Evolutionary conservation across 2,329 filamentous ascomycete genomes (phyloP), one percentile per base, ranked within the genome.

Genomic region (Neopestalotiopsis clavispora): DNA sequence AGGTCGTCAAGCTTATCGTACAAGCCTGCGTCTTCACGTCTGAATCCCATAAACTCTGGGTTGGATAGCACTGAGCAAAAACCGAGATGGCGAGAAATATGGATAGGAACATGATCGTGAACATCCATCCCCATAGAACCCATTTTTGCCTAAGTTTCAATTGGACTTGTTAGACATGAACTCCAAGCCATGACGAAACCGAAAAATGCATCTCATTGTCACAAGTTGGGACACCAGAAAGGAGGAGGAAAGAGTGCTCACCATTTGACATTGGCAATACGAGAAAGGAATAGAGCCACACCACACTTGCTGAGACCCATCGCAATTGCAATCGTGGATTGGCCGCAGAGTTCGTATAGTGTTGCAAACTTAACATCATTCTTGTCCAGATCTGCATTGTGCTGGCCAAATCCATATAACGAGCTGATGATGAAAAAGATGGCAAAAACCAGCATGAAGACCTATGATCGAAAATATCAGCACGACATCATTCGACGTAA

Each of bases 121-220:
- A 23, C n/a, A 71, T 72, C 71, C 71, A 72, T 17, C 69, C 70
- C 71, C 71, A 72, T 4, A 72, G 69, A 17, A 72, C 13, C 38
- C n/a, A 42, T 52, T 69, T 71, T 20, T 72, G 71, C 71, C 71
- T 72, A n/a, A n/a, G n/a, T n/a, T n/a, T n/a, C n/a, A n/a, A n/a
- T n/a, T n/a, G n/a, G n/a, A n/a, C n/a, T n/a, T n/a, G n/a, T n/a
- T n/a, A n/a, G n/a, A n/a, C n/a, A n/a, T n/a, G n/a, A n/a, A n/a
- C n/a, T n/a, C n/a, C n/a, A n/a, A n/a, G n/a, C n/a, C n/a, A n/a
- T n/a, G n/a, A n/a, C n/a, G n/a, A n/a, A n/a, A n/a, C n/a, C n/a
- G n/a, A n/a, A n/a, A n/a, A n/a, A n/a, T n/a, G n/a, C n/a, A n/a
- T n/a, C n/a, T n/a, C n/a, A n/a, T n/a, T n/a, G n/a, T n/a, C n/a